A percentile compares a stretch with the other conserved stretches of the same genome.
Evolutionary conservation across 2,329 filamentous ascomycete species (phyloP).

Genomic region (Paecilomyces formosus): DNA sequence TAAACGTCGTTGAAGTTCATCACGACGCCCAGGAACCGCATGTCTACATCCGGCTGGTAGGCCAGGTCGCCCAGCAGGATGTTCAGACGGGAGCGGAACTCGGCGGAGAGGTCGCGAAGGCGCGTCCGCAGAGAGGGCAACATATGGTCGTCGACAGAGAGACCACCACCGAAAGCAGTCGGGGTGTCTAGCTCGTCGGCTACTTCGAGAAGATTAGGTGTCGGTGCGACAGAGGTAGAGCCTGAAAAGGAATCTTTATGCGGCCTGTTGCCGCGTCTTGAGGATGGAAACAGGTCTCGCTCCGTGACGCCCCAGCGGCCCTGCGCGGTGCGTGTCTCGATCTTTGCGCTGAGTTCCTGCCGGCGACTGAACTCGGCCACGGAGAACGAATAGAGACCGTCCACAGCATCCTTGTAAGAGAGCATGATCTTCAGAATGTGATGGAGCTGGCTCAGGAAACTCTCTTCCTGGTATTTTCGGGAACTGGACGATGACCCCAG

Average conservation of each 20-base stretch:
- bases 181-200: conserved; percentile 28
- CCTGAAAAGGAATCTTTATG: conserved; percentile 15
- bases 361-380: conserved; percentile 87
- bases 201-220: conserved; percentile 15
- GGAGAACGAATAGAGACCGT: conserved; percentile 88
- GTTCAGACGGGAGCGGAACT: conserved; percentile 72
- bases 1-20: conserved; percentile 99
- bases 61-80: conserved; percentile 81
- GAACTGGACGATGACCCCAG: conserved; percentile 53
- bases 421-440: conserved; percentile 93
- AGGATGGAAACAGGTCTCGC: conserved; percentile 35
- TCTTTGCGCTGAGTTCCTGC: conserved; percentile 74
- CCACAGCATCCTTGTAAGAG: conserved; percentile 83
- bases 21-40: conserved; percentile 89
- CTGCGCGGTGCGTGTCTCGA: conserved; percentile 58
- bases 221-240: conserved; percentile 16
- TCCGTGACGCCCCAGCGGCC: conserved; percentile 59
- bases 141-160: conserved; percentile 49
- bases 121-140: conserved; percentile 70
- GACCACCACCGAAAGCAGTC: conserved; percentile 29
- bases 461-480: conserved; percentile 55
- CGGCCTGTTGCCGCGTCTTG: conserved; percentile 18
- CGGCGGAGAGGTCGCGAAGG: conserved; percentile 61
- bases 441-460: conserved; percentile 84
- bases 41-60: conserved; percentile 88